phyloP scores from a whole-genome alignment of 2,329 filamentous ascomycete species.

The Sporothrix curviconia region DNA sequence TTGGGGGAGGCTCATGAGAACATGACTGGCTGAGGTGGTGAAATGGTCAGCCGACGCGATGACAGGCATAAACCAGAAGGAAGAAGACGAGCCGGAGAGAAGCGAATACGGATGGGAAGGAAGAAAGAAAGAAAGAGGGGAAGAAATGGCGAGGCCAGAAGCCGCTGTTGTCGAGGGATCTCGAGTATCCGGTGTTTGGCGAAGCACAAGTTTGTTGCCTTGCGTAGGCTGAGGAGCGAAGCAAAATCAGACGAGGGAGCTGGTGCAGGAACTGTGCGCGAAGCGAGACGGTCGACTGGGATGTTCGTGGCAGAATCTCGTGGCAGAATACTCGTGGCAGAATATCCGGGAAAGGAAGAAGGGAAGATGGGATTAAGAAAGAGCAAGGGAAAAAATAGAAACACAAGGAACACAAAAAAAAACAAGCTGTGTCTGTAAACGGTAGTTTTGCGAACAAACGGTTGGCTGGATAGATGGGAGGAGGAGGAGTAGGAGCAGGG shows the following conservation, averaged over 20 bases:
- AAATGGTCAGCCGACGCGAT: conserved; percentile 11
- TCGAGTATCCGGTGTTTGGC: too few relatives aligned
- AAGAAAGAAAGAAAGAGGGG: too few relatives aligned
- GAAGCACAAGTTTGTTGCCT: too few relatives aligned
- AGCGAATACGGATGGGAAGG: too few relatives aligned
- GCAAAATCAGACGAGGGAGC: too few relatives aligned
- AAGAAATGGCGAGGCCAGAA: too few relatives aligned
- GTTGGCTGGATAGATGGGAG: conserved; percentile 14
- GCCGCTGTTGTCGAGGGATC: too few relatives aligned
- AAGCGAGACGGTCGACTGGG: background rate
- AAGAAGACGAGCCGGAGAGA: background rate
- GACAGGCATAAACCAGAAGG: conserved; percentile 15
- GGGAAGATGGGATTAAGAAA: background rate
- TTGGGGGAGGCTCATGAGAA: conserved; percentile 26
- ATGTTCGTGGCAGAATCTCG: too few relatives aligned
- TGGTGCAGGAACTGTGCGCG: background rate
- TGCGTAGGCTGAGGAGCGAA: too few relatives aligned
- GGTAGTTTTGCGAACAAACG: background rate
- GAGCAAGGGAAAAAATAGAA: background rate
- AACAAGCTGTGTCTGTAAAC: background rate
- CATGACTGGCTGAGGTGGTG: conserved; percentile 25
- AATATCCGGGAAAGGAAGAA: background rate
- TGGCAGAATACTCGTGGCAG: background rate
- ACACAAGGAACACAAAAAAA: background rate
- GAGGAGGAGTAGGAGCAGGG: too few relatives aligned